phyloP scores from a whole-genome alignment of 1,284 basidiomycete species.

The Phellopilus nigrolimitatus region DNA sequence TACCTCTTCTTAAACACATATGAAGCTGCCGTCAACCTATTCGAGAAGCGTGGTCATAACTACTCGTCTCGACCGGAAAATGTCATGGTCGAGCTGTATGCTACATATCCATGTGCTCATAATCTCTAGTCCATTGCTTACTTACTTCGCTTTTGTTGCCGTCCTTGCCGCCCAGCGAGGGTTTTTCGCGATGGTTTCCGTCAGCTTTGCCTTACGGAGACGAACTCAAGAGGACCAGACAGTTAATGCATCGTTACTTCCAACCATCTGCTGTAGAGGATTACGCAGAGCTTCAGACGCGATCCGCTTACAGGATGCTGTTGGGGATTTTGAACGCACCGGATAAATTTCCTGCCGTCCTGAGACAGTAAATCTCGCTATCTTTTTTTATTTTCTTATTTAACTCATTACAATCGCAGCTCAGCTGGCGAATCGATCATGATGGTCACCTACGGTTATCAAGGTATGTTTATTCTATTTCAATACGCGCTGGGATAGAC shows the following conservation, averaged over 20 bases:
- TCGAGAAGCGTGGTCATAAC: constrained; percentile 23
- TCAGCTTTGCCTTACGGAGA: constrained; percentile 1
- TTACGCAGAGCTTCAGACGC: constrained; percentile 1
- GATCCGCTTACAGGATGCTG: not conserved
- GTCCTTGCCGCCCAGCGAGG: not conserved
- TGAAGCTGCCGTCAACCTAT: constrained; percentile 22
- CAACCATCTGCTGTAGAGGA: not conserved
- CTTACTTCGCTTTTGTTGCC: not conserved
- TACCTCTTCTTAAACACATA: constrained; percentile 24
- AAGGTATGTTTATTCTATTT: constrained; percentile 1
- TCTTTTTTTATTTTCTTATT: not conserved
- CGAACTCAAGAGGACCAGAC: not conserved
- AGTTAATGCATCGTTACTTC: constrained; percentile 8
- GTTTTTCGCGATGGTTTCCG: constrained; percentile 3
- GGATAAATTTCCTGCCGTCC: not conserved
- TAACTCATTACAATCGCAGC: not conserved
- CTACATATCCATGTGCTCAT: not conserved
- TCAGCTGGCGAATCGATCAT: constrained; percentile 8
- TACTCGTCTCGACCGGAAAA: constrained; percentile 24
- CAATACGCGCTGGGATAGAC: not conserved
- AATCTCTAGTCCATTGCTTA: not conserved
- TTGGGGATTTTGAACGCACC: not conserved
- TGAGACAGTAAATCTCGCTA: not conserved
- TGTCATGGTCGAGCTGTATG: constrained; percentile 14
- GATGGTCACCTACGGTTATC: constrained; percentile 11